These are phyloP conservation scores for Amanita rubescens DNA, from an alignment of 768 basidiomycete genomes.

Conservation along the genomic window DNA sequence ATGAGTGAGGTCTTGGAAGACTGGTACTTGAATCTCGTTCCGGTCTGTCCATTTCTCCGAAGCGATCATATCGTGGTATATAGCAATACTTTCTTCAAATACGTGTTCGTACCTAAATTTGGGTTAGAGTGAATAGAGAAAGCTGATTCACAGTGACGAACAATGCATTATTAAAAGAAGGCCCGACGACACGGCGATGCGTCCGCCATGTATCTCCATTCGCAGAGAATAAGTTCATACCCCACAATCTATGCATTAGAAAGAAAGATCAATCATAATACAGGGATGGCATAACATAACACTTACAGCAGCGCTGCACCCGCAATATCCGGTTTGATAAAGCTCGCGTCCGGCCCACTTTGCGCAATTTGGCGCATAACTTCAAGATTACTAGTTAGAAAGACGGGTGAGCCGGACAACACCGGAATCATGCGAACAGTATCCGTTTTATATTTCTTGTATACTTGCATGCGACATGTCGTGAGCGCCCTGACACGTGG, in stretches of 20 bases:
- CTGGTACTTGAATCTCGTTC: constrained; percentile 15
- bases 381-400: constrained; percentile 22
- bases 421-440: constrained; percentile 18
- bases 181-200: constrained; percentile 30
- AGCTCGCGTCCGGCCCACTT: constrained; percentile 15
- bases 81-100: constrained; percentile 25
- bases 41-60: constrained; percentile 22
- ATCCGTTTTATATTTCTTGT: constrained; percentile 10
- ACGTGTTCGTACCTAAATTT: constrained; percentile 25
- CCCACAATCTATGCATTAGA: constrained; percentile 19
- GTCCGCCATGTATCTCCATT: constrained; percentile 31
- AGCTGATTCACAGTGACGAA: constrained; percentile 8
- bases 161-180: constrained; percentile 30
- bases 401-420: constrained; percentile 12
- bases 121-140: constrained; percentile 4
- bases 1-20: constrained; percentile 22
- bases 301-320: constrained; percentile 14
- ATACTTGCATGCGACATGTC: not conserved
- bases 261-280: not conserved
- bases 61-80: constrained; percentile 26
- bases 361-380: constrained; percentile 19
- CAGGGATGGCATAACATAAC: not conserved
- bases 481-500: not conserved
- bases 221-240: constrained; percentile 28
- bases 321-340: constrained; percentile 17